Conservation (phyloP, 306 rosid species). For the Glycine tomentella region DNA sequence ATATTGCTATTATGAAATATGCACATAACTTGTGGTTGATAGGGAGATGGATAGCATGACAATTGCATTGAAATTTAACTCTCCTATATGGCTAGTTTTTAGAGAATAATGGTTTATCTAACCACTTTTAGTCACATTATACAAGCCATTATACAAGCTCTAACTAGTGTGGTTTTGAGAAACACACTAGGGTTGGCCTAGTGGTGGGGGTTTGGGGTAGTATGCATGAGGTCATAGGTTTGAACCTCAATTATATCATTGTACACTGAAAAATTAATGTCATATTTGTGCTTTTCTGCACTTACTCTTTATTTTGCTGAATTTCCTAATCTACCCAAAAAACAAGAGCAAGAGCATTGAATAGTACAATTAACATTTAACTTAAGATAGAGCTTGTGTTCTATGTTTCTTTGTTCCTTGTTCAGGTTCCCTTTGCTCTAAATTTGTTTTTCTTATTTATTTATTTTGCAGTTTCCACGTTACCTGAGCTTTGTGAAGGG, state of each 20-base stretch:
- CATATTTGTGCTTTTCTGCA: not conserved
- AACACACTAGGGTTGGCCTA: too few species aligned
- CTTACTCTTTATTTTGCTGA: not conserved
- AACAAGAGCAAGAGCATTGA: constrained; percentile 1
- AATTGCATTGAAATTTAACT: not conserved
- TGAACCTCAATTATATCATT: too few species aligned
- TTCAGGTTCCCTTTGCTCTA: not conserved
- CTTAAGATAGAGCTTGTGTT: not conserved
- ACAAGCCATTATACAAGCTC: too few species aligned
- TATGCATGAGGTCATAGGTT: too few species aligned
- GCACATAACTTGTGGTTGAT: not conserved
- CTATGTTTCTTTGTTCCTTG: constrained; percentile 13
- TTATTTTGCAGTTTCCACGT: constrained; percentile 92
- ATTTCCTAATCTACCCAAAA: not conserved
- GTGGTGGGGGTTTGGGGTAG: too few species aligned
- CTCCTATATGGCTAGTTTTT: not conserved
- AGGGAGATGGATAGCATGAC: not conserved
- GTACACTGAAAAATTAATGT: not conserved
- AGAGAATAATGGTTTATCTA: not conserved
- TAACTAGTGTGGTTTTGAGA: too few species aligned
- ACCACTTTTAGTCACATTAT: not conserved
- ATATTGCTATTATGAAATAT: not conserved
- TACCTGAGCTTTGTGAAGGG: constrained; percentile 98
- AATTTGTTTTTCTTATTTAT: too few species aligned
- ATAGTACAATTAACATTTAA: not conserved